Conservation (phyloP, 805 yeast genomes). For the Wilhelminamyces savonicus region DNA sequence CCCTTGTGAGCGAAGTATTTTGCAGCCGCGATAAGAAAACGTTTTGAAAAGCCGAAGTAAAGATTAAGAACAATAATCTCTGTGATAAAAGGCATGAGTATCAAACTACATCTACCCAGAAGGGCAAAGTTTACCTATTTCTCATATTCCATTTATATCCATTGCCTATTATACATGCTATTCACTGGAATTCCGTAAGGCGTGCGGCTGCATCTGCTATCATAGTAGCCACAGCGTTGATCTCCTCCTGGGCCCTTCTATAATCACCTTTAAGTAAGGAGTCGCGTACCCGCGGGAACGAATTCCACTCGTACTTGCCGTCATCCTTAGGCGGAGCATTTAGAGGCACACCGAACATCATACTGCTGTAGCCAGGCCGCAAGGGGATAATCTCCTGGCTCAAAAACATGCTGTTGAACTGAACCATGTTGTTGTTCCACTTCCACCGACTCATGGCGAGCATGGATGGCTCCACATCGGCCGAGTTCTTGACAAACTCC, state of each 20-base stretch:
- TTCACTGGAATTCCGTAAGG: conserved; percentile 3
- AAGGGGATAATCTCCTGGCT: conserved; percentile 35
- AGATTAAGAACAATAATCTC: too few species aligned
- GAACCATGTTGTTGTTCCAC: conserved; percentile 66
- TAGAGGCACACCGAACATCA: conserved; percentile 62
- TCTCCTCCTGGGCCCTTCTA: conserved; percentile 47
- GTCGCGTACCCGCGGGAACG: conserved; percentile 77
- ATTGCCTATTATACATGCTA: too few species aligned
- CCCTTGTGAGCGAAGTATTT: too few species aligned
- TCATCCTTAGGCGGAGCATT: conserved; percentile 40
- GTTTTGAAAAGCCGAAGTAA: too few species aligned
- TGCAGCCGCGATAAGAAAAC: too few species aligned
- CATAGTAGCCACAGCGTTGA: conserved; percentile 34
- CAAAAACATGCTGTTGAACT: conserved; percentile 50
- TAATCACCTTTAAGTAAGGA: conserved; percentile 46
- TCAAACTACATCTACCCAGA: too few species aligned
- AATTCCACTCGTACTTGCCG: conserved; percentile 44
- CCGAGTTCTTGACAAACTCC: conserved; percentile 25
- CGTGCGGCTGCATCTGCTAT: conserved; percentile 12
- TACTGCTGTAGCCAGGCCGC: conserved; percentile 63
- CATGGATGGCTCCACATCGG: conserved; percentile 68
- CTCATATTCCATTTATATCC: too few species aligned
- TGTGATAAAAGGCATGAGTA: too few species aligned
- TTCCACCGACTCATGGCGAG: conserved; percentile 69
- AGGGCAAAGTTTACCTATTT: too few species aligned